phyloP scores from a whole-genome alignment of 495 filamentous ascomycete genomes.

The Aspergillus bertholletiae region DNA sequence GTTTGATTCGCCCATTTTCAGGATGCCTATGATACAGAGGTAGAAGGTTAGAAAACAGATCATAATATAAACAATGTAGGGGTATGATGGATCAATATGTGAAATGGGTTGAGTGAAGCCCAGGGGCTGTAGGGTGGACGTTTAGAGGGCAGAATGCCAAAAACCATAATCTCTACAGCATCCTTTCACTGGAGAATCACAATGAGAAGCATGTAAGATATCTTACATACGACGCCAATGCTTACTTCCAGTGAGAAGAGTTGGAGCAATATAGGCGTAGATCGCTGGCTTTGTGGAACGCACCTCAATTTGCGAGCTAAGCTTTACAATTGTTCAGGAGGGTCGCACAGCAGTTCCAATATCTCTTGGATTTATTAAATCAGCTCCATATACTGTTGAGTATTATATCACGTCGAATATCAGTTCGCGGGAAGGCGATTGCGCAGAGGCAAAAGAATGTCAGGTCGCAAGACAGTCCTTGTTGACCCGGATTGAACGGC shows the following conservation, averaged over 20 bases:
- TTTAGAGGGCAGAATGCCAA: neutral
- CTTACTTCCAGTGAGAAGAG: neutral
- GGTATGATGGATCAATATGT: neutral
- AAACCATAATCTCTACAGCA: neutral
- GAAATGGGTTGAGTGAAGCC: neutral
- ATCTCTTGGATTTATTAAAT: neutral
- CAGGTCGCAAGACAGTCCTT: neutral
- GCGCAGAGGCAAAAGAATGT: neutral
- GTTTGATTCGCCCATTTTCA: constrained; percentile 37
- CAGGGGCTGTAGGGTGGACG: neutral
- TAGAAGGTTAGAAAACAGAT: neutral
- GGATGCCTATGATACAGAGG: neutral
- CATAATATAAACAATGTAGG: neutral
- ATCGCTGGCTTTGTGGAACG: neutral
- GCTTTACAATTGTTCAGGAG: neutral
- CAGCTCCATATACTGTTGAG: constrained; percentile 7
- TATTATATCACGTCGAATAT: neutral
- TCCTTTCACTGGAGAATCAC: neutral
- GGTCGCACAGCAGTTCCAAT: neutral
- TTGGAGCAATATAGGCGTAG: neutral
- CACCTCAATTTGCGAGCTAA: neutral
- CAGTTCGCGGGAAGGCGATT: neutral
- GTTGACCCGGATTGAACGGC: neutral
- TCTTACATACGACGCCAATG: neutral
- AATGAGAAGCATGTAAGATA: neutral